Percentiles rank a stretch among this genome's conserved stretches.
phyloP scores from a whole-genome alignment of 1,284 basidiomycete genomes.

The Mycosarcoma mackinlayi region DNA sequence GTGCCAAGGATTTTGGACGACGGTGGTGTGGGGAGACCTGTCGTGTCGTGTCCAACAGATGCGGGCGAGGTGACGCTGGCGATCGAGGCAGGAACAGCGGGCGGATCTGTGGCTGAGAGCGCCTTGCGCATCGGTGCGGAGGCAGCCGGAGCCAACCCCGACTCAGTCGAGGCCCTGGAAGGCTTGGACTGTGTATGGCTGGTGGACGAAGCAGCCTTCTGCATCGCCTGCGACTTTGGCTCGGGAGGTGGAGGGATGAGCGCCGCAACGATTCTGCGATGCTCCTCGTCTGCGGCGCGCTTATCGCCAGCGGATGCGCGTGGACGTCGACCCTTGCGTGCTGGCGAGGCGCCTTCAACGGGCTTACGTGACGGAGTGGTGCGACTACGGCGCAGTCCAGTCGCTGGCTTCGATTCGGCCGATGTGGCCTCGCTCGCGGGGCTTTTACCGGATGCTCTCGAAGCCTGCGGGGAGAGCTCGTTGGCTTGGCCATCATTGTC shows the following conservation, averaged over 20 bases:
- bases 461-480: slow-evolving; percentile 22
- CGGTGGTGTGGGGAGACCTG: slow-evolving; percentile 46
- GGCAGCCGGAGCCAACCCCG: slow-evolving; percentile 12
- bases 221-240: slow-evolving; percentile 33
- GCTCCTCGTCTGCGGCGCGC: slow-evolving; percentile 37
- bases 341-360: slow-evolving; percentile 31
- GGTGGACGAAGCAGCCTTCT: slow-evolving; percentile 33
- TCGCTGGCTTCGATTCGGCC: slow-evolving; percentile 17
- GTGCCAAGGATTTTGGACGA: slow-evolving; percentile 43
- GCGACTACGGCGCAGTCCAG: slow-evolving; percentile 40
- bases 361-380: slow-evolving; percentile 47
- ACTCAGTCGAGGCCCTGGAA: slow-evolving; percentile 17
- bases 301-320: slow-evolving; percentile 48
- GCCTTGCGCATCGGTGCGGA: slow-evolving; percentile 42
- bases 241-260: slow-evolving; percentile 45
- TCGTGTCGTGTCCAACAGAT: slow-evolving; percentile 8
- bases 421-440: slow-evolving; percentile 8
- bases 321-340: slow-evolving; percentile 34
- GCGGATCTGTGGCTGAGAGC: slow-evolving; percentile 22
- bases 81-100: slow-evolving; percentile 14
- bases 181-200: slow-evolving; percentile 26
- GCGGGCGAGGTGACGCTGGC: slow-evolving; percentile 22
- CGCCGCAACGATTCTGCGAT: slow-evolving; percentile 38
- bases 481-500: slow-evolving; percentile 26
- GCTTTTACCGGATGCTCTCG: slow-evolving; percentile 22